phyloP scores from a whole-genome alignment of 1,139 yeast species.

The Hemisphaericaspora lyxosophila region DNA sequence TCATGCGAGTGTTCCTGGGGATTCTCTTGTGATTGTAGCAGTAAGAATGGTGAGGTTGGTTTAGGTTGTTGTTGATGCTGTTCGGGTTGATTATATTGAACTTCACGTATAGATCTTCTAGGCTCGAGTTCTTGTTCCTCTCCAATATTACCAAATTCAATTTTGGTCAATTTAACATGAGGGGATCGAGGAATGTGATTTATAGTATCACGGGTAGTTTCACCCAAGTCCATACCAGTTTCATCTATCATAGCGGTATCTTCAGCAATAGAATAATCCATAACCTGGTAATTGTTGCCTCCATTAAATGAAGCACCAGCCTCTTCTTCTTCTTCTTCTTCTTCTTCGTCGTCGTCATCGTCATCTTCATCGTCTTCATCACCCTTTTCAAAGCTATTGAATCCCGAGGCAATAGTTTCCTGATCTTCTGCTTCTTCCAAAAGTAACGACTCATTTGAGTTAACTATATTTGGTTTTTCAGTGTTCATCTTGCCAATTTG shows the following conservation, averaged over 20 bases:
- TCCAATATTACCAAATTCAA: conserved; percentile 7
- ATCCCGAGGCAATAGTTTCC: background rate
- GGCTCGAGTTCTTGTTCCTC: conserved; percentile 5
- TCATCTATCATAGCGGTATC: conserved; percentile 11
- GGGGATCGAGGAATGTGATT: conserved; percentile 12
- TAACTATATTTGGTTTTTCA: conserved; percentile 26
- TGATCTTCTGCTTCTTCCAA: conserved; percentile 5
- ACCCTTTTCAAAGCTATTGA: background rate
- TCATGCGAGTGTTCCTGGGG: conserved; percentile 2
- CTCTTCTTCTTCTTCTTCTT: conserved; percentile 6
- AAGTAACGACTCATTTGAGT: conserved; percentile 30
- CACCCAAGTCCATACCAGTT: conserved; percentile 10
- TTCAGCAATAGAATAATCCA: conserved; percentile 20
- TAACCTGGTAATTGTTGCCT: conserved; percentile 12
- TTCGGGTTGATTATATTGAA: background rate
- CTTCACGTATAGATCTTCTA: conserved; percentile 1
- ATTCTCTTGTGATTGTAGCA: background rate
- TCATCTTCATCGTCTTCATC: conserved; percentile 2
- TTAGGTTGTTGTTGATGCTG: conserved; percentile 2
- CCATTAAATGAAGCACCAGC: conserved; percentile 9
- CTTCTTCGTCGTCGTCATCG: conserved; percentile 1
- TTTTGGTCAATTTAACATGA: conserved; percentile 12
- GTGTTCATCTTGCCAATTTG: conserved; percentile 29
- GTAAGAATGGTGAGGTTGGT: background rate
- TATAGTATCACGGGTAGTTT: conserved; percentile 18